Base-by-base conservation (phyloP, 148 eudicot species). In the Fagopyrum homotropicum region DNA sequence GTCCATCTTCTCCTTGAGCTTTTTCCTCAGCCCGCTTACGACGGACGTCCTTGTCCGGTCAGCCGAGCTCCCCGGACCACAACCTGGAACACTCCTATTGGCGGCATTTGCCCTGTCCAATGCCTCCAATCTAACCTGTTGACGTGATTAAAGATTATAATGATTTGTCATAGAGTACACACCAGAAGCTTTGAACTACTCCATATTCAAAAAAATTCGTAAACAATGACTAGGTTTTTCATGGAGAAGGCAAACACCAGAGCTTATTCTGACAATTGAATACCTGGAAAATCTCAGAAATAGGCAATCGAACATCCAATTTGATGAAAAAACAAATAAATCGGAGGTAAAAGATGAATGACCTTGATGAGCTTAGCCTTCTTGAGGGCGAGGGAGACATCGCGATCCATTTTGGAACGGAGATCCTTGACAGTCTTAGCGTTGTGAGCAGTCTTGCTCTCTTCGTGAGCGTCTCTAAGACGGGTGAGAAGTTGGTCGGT, bases 41-140 rank as follows among this genome's bases (percentile, higher is more conserved):
- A 94, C 90, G 6, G 97, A 89, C 0, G 89, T 84, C 57, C 98
- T 77, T 0, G 97, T 90, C 15, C 97, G 81, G 69, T 91, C 98
- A 1, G 97, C 83, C 9, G 97, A 85, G 82, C 91, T 91, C 0
- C 97, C 98, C 4, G 95, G 93, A 0, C 97, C 98, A 60, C 97
- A 93, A 5, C 89, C 93, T 0, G 97, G 89, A 78, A 84, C 29
- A 30, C 69, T 83, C 44, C 94, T 83, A 49, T 88, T 89, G n/a
- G 89, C 87, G 14, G 84, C 91, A 70, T 88, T 93, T n/a, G 92
- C 79, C 52, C 88, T 78, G 69, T 91, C 94, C 16, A 94, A 74
- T 3, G 90, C 86, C 69, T 88, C 91, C 2, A 66, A 66, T 19
- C 71, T 66, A 17, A 66, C 71, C 71, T 66, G 47, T 66, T 14